Conservation (phyloP, 306 rosid species). For the Cicer arietinum region DNA sequence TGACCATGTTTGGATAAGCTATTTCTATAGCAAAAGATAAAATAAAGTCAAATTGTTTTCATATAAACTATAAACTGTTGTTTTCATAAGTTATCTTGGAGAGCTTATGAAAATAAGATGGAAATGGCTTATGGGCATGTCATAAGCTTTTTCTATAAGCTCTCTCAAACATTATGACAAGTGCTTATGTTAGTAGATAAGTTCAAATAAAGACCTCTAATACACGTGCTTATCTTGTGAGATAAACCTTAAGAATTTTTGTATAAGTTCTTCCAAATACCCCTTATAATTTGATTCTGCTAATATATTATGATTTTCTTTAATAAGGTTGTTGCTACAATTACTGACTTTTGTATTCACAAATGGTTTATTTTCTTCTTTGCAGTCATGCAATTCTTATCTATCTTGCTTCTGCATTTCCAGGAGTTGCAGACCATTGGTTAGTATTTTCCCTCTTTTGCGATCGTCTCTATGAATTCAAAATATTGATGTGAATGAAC, state of each 20-base stretch:
- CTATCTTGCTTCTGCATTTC: slow-evolving; percentile 79
- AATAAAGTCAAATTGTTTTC: too few relatives aligned
- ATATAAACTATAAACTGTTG: too few relatives aligned
- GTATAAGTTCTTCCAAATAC: not conserved
- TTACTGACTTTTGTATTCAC: not conserved
- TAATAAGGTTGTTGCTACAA: not conserved
- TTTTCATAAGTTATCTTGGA: too few relatives aligned
- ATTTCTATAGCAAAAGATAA: too few relatives aligned
- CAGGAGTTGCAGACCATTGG: slow-evolving; percentile 89
- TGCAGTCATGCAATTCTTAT: slow-evolving; percentile 88
- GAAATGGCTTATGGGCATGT: too few relatives aligned
- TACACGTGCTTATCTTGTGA: not conserved
- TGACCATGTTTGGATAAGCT: too few relatives aligned
- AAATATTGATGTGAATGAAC: not conserved
- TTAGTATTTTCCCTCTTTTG: slow-evolving; percentile 48
- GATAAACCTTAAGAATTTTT: not conserved
- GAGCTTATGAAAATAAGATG: too few relatives aligned
- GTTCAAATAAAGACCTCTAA: too few relatives aligned
- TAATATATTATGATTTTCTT: not conserved
- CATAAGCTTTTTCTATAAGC: too few relatives aligned
- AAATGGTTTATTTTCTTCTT: slow-evolving; percentile 27
- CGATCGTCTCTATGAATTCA: not conserved
- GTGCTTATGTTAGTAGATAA: too few relatives aligned
- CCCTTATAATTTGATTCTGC: not conserved
- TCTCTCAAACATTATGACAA: too few relatives aligned